Base-by-base conservation (phyloP, 768 basidiomycete genomes). In the Porpolomopsis calyptriformis region DNA sequence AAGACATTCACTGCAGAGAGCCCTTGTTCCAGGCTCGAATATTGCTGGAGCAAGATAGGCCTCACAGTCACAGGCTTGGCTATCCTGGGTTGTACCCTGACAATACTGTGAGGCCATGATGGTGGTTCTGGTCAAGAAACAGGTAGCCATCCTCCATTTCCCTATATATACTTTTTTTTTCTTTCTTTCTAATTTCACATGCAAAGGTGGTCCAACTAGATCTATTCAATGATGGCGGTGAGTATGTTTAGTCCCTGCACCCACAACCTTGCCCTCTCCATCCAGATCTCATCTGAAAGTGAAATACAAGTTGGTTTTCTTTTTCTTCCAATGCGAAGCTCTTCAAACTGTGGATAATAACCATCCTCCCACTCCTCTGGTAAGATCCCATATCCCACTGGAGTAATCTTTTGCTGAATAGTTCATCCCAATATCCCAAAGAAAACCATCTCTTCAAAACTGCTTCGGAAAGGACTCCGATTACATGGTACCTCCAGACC, bases 341-440 rank as follows among this genome's bases (percentile, higher is more conserved):
- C 29, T 43, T 56, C 51, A 4, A 27, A 18, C 20, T 24, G 1
- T 0, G 49, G 52, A 14, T 57, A 56, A 4, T 33, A 9, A 2
- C 45, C 50, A 0, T 1, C 19, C 2, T 43, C 51, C 57, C 54
- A 55, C 34, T 61, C 57, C 1, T 23, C 36, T 11, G 51, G 40
- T 2, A 36, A 47, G 4, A 60, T 35, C 4, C 50, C 41, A 43
- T 55, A 56, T 1, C 49, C 26, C 8, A 36, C 26, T 3, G 54
- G 56, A 1, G 51, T 47, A n/a, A 47, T 16, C 1, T 40, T 14
- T 5, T 48, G 3, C n/a, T 38, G 8, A 1, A 37, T 20, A 16
- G 41, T 20, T 24, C 27, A 12, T 9, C 20, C 37, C 9, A 49
- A 38, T 29, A 40, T 24, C 5, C 16, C 9, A 40, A 31, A 24